A percentile compares a stretch with the other conserved stretches of the same genome.
Conservation (phyloP, 805 yeast species). For the Ogataea angusta region DNA sequence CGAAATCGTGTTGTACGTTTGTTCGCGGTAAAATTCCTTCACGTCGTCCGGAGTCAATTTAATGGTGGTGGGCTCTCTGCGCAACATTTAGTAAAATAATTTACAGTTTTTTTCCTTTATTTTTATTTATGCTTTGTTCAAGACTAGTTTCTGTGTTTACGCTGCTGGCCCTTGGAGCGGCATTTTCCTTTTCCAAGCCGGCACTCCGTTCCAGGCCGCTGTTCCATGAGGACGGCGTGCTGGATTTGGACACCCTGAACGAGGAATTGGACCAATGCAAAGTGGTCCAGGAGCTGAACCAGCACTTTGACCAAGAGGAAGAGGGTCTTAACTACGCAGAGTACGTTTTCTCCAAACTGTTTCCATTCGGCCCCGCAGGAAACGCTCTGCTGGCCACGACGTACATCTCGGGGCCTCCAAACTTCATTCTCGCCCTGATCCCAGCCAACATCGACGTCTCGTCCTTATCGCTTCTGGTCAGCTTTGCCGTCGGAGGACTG, state of each 20-base stretch:
- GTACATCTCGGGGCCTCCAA: conserved; percentile 64
- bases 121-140: conserved; percentile 6
- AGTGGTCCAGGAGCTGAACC: conserved; percentile 40
- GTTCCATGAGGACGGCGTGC: conserved; percentile 39
- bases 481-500: conserved; percentile 75
- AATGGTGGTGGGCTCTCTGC: conserved; percentile 70
- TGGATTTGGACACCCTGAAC: conserved; percentile 38
- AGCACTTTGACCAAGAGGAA: conserved; percentile 9
- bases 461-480: conserved; percentile 50
- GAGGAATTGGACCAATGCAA: conserved; percentile 32
- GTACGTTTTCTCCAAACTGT: conserved; percentile 39
- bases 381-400: conserved; percentile 64
- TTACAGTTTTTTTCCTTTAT: conserved; percentile 1
- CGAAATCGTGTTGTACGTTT: conserved; percentile 21
- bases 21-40: conserved; percentile 32
- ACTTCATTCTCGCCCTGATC: conserved; percentile 49
- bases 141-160: conserved; percentile 1
- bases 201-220: conserved; percentile 6
- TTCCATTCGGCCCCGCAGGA: conserved; percentile 55
- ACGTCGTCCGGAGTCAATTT: conserved; percentile 68
- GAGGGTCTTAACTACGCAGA: conserved; percentile 30
- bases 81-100: conserved; percentile 43
- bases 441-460: conserved; percentile 56
- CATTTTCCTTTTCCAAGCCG: conserved; percentile 3
- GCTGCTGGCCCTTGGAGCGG: neutral